These are phyloP conservation scores for Clavispora carvajalis DNA, from an alignment of 805 yeast genomes.

Conservation along the genomic window DNA sequence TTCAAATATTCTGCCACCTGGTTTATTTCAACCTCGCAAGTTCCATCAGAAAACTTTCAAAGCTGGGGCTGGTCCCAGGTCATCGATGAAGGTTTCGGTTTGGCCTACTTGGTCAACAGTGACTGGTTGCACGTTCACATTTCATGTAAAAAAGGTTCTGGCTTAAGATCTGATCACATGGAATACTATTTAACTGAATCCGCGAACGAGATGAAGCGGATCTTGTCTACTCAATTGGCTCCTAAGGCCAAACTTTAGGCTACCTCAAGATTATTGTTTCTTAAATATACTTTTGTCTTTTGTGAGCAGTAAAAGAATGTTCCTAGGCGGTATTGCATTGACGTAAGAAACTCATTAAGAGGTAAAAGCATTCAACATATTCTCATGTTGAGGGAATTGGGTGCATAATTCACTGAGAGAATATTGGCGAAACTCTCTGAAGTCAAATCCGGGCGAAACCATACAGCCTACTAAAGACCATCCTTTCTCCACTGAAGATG, in stretches of 20 bases:
- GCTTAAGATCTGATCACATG: constrained; percentile 52
- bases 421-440: constrained; percentile 16
- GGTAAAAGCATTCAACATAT: not conserved
- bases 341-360: too few species aligned
- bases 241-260: constrained; percentile 35
- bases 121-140: constrained; percentile 84
- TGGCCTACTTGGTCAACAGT: constrained; percentile 87
- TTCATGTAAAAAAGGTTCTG: constrained; percentile 61
- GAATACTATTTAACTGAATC: constrained; percentile 67
- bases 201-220: constrained; percentile 74
- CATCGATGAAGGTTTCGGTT: constrained; percentile 86
- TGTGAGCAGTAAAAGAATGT: too few species aligned
- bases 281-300: too few species aligned
- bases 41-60: constrained; percentile 73
- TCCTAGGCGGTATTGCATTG: too few species aligned
- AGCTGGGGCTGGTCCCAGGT: constrained; percentile 98
- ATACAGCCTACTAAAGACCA: constrained; percentile 20
- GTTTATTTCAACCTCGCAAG: constrained; percentile 85
- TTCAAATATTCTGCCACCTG: constrained; percentile 74
- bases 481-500: constrained; percentile 17
- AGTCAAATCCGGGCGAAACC: constrained; percentile 21
- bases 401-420: not conserved
- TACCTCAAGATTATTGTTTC: too few species aligned
- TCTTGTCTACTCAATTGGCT: constrained; percentile 40
- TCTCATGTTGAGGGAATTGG: not conserved